Base-by-base conservation (phyloP, 495 filamentous ascomycete species). In the Pseudevernia furfuracea region DNA sequence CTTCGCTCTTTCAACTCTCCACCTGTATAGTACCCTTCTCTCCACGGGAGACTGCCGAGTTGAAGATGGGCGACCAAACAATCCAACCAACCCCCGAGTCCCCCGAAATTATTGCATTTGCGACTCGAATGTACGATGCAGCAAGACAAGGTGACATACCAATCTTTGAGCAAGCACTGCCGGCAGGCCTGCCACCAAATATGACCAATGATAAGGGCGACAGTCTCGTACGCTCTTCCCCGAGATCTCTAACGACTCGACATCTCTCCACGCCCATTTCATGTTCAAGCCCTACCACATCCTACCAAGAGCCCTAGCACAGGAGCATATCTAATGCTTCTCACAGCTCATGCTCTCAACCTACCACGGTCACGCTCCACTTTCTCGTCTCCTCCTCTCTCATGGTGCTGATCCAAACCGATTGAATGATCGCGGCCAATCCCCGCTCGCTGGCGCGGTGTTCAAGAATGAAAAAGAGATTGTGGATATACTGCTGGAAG, bases 171-270 rank as follows among this genome's bases (percentile, higher is more conserved):
- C 78, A 83, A 69, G 81, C 79, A 2, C 70, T 84, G 36, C 77
- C 78, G 0, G 77, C 76, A 8, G 81, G 82, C 5, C 68, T 84
- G 17, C 79, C 79, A 6, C 71, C 80, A 21, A 83, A 81, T 60
- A 62, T 84, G 74, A 83, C 79, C 23, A 83, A 84, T 60, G 80
- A 82, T 34, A 82, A 83, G 60, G 82, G 82, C 12, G 81, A 84
- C 66, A 81, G 74, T 28, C 68, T 83, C 66, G 80, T 82, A 76
- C 59, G 76, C 66, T 55, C 49, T 25, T 32, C 53, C 23, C 6
- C 55, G 7, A 32, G 17, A 17, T 37, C 0, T 37, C 28, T n/a
- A 28, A 34, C 30, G 30, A 4, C 25, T 34, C 28, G n/a, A 19
- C 46, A 17, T 32, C 32, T 15, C 23, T 48, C 41, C 30, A 3